These are phyloP conservation scores for Chrysoporthe puriensis DNA, from an alignment of 2,329 filamentous ascomycete genomes.

Conservation along the genomic window DNA sequence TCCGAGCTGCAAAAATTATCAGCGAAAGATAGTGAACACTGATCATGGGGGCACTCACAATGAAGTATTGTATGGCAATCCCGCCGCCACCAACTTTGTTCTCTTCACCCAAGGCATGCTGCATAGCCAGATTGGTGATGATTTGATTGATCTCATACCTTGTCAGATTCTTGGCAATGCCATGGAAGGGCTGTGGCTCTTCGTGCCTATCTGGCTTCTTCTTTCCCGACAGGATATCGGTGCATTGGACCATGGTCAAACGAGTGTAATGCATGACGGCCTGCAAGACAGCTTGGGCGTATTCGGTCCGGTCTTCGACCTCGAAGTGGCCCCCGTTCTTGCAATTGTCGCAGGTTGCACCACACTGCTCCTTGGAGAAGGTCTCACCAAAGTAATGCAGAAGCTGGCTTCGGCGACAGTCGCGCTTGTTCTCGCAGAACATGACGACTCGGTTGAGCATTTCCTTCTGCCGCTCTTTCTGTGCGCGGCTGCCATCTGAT, in stretches of 20 bases:
- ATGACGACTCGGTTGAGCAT: slow-evolving; percentile 86
- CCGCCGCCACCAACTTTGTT: slow-evolving; percentile 55
- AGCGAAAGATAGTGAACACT: background rate
- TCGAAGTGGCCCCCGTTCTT: slow-evolving; percentile 72
- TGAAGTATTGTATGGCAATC: slow-evolving; percentile 76
- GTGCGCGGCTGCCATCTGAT: slow-evolving; percentile 74
- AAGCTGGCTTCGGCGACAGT: slow-evolving; percentile 86
- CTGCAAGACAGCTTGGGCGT: slow-evolving; percentile 71
- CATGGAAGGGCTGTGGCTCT: slow-evolving; percentile 57
- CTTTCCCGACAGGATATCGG: slow-evolving; percentile 81
- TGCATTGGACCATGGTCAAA: slow-evolving; percentile 77
- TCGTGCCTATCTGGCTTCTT: slow-evolving; percentile 62
- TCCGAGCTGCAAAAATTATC: slow-evolving; percentile 14
- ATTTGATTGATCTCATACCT: slow-evolving; percentile 80
- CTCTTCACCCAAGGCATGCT: slow-evolving; percentile 74
- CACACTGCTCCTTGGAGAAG: slow-evolving; percentile 74
- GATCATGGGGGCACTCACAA: slow-evolving; percentile 52
- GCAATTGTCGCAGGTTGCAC: slow-evolving; percentile 86
- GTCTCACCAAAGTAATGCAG: slow-evolving; percentile 92
- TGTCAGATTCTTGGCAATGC: slow-evolving; percentile 70
- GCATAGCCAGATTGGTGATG: slow-evolving; percentile 75
- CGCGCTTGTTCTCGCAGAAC: slow-evolving; percentile 86
- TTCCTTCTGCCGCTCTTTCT: slow-evolving; percentile 80
- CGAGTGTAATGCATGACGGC: slow-evolving; percentile 65
- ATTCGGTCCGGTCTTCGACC: slow-evolving; percentile 73